Evolutionary conservation across 2,329 filamentous ascomycete species (phyloP).

Genomic region (Talaromyces verruculosus): DNA sequence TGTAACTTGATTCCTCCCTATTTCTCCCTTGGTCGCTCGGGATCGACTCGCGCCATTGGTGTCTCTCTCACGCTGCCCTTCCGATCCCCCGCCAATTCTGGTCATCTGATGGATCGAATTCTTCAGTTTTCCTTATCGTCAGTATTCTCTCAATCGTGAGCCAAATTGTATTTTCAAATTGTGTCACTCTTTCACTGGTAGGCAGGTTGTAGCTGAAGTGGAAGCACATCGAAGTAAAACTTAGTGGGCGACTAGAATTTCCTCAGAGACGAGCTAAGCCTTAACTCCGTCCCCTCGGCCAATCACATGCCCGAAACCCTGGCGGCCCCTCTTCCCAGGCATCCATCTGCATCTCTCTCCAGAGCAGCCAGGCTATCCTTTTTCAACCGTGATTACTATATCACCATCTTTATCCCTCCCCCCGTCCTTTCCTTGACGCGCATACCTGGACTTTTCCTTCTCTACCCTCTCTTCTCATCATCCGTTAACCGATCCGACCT

Average conservation of each 20-base stretch:
- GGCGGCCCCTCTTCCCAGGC: conserved; percentile 12
- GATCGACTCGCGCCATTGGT: conserved; percentile 3
- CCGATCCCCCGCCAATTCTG: conserved; percentile 4
- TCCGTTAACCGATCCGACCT: conserved; percentile 1
- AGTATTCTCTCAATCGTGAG: not conserved
- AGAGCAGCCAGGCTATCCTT: not conserved
- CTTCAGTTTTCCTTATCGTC: not conserved
- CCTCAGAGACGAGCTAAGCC: not conserved
- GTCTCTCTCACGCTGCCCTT: not conserved
- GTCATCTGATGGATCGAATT: conserved; percentile 14
- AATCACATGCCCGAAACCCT: not conserved
- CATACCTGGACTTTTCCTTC: not conserved
- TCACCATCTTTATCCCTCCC: not conserved
- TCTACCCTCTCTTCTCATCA: not conserved
- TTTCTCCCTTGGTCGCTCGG: conserved; percentile 9
- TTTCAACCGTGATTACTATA: not conserved
- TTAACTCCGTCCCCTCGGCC: conserved; percentile 1
- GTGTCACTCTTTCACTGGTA: not conserved
- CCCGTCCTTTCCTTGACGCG: not conserved
- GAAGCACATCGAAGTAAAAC: conserved; percentile 7
- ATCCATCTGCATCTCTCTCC: not conserved
- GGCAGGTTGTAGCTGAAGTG: not conserved
- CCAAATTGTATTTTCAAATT: not conserved
- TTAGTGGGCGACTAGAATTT: conserved; percentile 9
- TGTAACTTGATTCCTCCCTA: conserved; percentile 1